Conservation (phyloP, 768 basidiomycete genomes). For the Rhizopogon roseolus region DNA sequence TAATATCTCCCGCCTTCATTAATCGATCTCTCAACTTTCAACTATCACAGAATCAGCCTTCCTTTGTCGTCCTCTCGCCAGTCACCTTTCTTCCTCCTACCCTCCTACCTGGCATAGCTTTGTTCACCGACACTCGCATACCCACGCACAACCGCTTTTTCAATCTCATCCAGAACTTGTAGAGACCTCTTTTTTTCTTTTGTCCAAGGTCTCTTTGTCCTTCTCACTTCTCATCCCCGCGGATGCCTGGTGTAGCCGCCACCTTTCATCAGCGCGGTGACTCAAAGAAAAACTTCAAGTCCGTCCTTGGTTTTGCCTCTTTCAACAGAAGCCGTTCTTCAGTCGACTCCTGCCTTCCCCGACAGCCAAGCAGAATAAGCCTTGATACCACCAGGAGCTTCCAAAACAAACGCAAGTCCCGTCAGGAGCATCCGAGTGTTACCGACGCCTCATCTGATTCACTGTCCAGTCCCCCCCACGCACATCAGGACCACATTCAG, state of each 20-base stretch:
- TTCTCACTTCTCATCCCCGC: constrained; percentile 18
- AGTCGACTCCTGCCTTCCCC: constrained; percentile 19
- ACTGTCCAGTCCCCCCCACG: constrained; percentile 27
- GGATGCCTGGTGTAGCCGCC: constrained; percentile 41
- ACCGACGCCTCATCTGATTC: constrained; percentile 31
- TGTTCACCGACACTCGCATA: constrained; percentile 19
- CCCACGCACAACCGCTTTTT: constrained; percentile 20
- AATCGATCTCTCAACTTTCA: constrained; percentile 16
- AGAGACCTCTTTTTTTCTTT: neutral
- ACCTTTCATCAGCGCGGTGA: constrained; percentile 27
- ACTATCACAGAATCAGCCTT: constrained; percentile 5
- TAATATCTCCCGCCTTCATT: constrained; percentile 26
- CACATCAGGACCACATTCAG: constrained; percentile 14
- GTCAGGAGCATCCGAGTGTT: constrained; percentile 31
- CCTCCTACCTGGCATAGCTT: constrained; percentile 20
- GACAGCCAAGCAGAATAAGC: constrained; percentile 34
- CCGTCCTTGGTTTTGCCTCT: constrained; percentile 42
- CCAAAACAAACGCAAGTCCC: constrained; percentile 31
- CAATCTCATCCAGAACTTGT: neutral
- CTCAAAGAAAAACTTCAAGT: constrained; percentile 43
- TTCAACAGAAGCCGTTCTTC: constrained; percentile 30
- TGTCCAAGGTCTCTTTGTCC: neutral
- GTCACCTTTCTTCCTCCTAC: constrained; percentile 9
- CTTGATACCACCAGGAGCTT: constrained; percentile 38
- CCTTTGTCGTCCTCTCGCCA: constrained; percentile 21